A percentile compares a stretch with the other conserved stretches of the same genome.
phyloP scores from a whole-genome alignment of 2,329 filamentous ascomycete species.

The Lecanosticta acicola region DNA sequence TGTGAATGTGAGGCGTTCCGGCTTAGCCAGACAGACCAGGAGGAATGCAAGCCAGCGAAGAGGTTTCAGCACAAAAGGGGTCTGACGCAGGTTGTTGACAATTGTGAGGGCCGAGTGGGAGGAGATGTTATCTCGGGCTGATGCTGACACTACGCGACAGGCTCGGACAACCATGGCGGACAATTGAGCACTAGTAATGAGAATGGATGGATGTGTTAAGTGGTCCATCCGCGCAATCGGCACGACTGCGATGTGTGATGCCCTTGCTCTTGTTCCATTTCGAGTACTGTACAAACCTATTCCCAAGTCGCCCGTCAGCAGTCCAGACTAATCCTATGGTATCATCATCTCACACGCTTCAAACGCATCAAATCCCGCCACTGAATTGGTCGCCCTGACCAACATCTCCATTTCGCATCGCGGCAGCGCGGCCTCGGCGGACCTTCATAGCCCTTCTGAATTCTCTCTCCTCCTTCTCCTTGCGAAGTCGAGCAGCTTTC shows the following conservation, averaged over 20 bases:
- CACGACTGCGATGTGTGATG: not conserved
- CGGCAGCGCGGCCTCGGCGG: conserved; percentile 16
- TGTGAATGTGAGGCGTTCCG: too few species aligned
- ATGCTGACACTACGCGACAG: too few species aligned
- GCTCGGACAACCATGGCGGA: too few species aligned
- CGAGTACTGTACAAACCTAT: not conserved
- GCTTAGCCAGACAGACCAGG: too few species aligned
- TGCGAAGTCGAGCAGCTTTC: conserved; percentile 59
- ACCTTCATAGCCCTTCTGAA: conserved; percentile 8
- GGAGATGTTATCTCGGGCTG: too few species aligned
- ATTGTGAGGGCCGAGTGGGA: too few species aligned
- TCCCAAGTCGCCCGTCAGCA: not conserved
- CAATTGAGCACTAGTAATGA: not conserved
- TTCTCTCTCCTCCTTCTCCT: conserved; percentile 40
- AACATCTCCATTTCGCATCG: conserved; percentile 19
- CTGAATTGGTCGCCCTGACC: conserved; percentile 25
- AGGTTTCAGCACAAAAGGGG: too few species aligned
- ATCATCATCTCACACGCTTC: not conserved
- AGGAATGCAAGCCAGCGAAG: too few species aligned
- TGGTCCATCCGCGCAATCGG: not conserved
- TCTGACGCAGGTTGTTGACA: too few species aligned
- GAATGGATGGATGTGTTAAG: not conserved
- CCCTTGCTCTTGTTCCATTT: not conserved
- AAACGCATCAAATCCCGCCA: conserved; percentile 1
- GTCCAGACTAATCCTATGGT: not conserved